phyloP scores from a whole-genome alignment of 2,329 filamentous ascomycete species.

The Talaromyces sp. region DNA sequence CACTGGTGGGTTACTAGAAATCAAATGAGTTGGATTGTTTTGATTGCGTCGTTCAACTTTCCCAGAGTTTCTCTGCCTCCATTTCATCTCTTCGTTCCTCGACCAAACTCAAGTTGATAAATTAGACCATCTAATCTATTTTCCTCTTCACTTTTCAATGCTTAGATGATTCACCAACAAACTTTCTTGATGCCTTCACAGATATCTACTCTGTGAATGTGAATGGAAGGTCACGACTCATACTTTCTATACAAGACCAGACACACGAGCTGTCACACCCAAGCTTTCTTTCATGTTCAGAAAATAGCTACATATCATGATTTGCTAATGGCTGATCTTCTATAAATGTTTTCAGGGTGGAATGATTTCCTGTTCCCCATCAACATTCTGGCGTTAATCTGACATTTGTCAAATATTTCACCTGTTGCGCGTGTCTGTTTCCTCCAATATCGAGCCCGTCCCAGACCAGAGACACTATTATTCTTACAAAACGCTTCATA shows the following conservation, averaged over 20 bases:
- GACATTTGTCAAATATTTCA: background rate
- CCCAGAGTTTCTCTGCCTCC: background rate
- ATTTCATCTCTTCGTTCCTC: background rate
- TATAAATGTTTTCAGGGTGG: background rate
- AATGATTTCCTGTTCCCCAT: background rate
- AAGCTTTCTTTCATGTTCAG: background rate
- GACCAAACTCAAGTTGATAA: too few relatives aligned
- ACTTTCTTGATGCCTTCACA: background rate
- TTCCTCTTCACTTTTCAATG: background rate
- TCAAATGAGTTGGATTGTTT: background rate
- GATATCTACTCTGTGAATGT: background rate
- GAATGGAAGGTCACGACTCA: background rate
- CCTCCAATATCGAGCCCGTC: background rate
- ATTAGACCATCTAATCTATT: background rate
- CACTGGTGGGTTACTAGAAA: background rate
- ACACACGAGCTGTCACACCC: background rate
- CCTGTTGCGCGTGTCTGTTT: background rate
- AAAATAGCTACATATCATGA: background rate
- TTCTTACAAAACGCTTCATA: background rate
- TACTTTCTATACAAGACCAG: too few relatives aligned
- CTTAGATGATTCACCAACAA: background rate
- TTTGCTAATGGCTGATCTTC: background rate
- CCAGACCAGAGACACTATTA: background rate
- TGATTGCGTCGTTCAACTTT: background rate
- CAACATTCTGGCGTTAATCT: background rate